Conservation (phyloP, 257 asterid species). For the Primulina tabacum region DNA sequence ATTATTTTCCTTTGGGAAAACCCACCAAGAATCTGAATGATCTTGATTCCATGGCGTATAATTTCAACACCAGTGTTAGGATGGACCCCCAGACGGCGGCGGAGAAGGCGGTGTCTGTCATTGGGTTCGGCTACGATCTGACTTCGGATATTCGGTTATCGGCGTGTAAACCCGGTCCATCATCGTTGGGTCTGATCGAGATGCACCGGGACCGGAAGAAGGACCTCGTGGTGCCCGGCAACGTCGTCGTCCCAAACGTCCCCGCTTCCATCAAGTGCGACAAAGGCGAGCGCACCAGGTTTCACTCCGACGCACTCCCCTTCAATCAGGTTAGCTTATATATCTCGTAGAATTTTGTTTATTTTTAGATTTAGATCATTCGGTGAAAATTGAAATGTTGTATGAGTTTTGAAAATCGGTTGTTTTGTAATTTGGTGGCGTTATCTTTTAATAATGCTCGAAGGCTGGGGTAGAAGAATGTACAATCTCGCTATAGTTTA, state of each 20-base stretch:
- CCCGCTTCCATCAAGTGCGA: conserved; percentile 81
- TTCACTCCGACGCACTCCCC: conserved; percentile 78
- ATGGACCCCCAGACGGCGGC: conserved; percentile 86
- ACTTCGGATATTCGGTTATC: conserved; percentile 66
- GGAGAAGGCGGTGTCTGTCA: conserved; percentile 79
- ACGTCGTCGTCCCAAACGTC: conserved; percentile 57
- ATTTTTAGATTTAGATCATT: background rate
- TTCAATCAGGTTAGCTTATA: conserved; percentile 58
- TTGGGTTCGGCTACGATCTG: conserved; percentile 86
- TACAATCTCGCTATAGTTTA: too few relatives aligned
- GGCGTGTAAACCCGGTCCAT: conserved; percentile 74
- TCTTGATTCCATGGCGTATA: conserved; percentile 45
- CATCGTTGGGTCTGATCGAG: conserved; percentile 62
- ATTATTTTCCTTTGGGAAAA: background rate
- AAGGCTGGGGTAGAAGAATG: background rate
- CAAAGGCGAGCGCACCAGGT: conserved; percentile 94
- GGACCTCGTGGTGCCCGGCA: conserved; percentile 75
- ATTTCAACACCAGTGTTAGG: conserved; percentile 24
- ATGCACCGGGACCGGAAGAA: conserved; percentile 49
- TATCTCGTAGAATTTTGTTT: background rate
- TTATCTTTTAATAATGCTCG: background rate
- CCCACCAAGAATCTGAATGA: background rate
- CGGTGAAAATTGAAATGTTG: background rate
- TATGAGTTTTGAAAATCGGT: background rate
- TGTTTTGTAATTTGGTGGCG: background rate